These are phyloP conservation scores for Marasmius oreades DNA, from an alignment of 1,284 basidiomycete species.

Conservation along the genomic window DNA sequence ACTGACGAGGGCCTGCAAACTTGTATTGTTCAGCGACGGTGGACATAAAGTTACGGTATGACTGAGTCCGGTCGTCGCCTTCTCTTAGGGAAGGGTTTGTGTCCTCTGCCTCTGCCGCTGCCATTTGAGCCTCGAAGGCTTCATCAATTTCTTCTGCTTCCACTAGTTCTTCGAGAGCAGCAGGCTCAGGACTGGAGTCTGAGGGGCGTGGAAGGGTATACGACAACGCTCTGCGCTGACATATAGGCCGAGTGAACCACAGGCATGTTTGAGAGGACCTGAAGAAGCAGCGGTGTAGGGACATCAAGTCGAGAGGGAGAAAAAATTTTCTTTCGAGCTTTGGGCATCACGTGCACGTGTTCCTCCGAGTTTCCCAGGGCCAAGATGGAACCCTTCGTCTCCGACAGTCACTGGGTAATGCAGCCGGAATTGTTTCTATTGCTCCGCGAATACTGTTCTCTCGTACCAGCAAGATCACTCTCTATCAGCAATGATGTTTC, in stretches of 20 bases:
- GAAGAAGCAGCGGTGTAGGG: constrained; percentile 27
- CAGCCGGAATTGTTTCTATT: constrained; percentile 36
- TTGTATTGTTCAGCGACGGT: constrained; percentile 33
- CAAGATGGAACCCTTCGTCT: not conserved
- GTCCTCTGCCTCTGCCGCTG: constrained; percentile 6
- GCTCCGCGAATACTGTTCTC: constrained; percentile 51
- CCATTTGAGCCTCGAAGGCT: constrained; percentile 13
- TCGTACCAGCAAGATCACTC: constrained; percentile 41
- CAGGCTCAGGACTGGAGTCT: constrained; percentile 23
- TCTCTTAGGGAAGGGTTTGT: constrained; percentile 9
- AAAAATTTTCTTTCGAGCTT: constrained; percentile 17
- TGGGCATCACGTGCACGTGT: constrained; percentile 23
- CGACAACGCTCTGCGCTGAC: constrained; percentile 24
- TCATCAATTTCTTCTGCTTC: constrained; percentile 18
- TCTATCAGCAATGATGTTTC: constrained; percentile 33
- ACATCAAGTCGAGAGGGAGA: constrained; percentile 23
- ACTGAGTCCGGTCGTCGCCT: constrained; percentile 8
- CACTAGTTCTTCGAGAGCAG: constrained; percentile 18
- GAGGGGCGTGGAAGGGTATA: constrained; percentile 22
- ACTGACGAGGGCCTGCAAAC: constrained; percentile 45
- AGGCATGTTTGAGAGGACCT: constrained; percentile 22
- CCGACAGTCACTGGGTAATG: constrained; percentile 1
- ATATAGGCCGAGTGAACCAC: constrained; percentile 21
- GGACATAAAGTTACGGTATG: constrained; percentile 28
- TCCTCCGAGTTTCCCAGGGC: not conserved